Conservation (phyloP, 2,329 filamentous ascomycete genomes). For the Fusarium sp. region DNA sequence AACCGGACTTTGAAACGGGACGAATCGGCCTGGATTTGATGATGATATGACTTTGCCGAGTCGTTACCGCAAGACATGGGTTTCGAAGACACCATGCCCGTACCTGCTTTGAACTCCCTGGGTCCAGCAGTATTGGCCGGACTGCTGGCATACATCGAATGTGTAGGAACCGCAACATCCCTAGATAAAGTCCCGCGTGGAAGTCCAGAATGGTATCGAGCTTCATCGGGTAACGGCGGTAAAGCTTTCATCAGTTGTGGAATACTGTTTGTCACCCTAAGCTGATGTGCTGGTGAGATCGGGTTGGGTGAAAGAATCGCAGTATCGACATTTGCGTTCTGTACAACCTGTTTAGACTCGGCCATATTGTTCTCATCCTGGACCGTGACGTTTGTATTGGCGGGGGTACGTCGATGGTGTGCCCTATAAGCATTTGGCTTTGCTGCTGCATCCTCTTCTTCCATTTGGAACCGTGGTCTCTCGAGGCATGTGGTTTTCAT, state of each 20-base stretch:
- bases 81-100: slow-evolving; percentile 2
- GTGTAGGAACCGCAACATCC: slow-evolving; percentile 19
- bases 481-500: not conserved
- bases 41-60: not conserved
- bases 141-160: slow-evolving; percentile 26
- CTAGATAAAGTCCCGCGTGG: slow-evolving; percentile 1
- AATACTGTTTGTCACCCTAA: slow-evolving; percentile 64
- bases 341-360: not conserved
- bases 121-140: slow-evolving; percentile 18
- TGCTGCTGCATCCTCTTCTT: not conserved
- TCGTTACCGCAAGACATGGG: slow-evolving; percentile 1
- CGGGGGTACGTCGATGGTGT: slow-evolving; percentile 48
- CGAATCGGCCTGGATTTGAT: slow-evolving; percentile 23
- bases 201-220: slow-evolving; percentile 8
- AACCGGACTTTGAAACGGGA: slow-evolving; percentile 51
- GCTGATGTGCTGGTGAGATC: slow-evolving; percentile 60
- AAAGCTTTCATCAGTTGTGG: slow-evolving; percentile 67
- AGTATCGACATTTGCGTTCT: slow-evolving; percentile 34
- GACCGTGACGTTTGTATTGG: slow-evolving; percentile 42
- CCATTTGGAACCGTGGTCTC: not conserved
- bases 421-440: slow-evolving; percentile 7
- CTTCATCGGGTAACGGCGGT: slow-evolving; percentile 59
- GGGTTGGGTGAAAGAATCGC: slow-evolving; percentile 62
- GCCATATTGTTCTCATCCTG: slow-evolving; percentile 1
- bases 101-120: slow-evolving; percentile 3